phyloP scores from a whole-genome alignment of 495 filamentous ascomycete genomes.

The Penicillium flavigenum region DNA sequence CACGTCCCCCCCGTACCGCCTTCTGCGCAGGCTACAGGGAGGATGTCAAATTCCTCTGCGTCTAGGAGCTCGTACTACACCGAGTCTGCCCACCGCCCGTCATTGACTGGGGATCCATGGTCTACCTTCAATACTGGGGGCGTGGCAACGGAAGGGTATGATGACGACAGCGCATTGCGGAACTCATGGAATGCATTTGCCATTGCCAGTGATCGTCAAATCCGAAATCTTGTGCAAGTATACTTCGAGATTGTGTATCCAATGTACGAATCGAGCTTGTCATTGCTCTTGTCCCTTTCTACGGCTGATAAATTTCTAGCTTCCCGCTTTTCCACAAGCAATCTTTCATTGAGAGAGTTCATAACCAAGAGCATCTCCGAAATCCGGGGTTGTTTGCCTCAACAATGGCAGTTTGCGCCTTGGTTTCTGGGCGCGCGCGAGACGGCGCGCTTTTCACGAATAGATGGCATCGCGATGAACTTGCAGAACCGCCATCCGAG shows the following conservation, averaged over 20 bases:
- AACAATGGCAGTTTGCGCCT: slow-evolving; percentile 50
- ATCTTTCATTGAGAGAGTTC: slow-evolving; percentile 37
- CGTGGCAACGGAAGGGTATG: slow-evolving; percentile 24
- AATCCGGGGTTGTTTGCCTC: slow-evolving; percentile 47
- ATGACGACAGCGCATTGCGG: slow-evolving; percentile 28
- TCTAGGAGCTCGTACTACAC: slow-evolving; percentile 25
- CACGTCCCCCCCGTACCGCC: not conserved
- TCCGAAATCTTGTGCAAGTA: slow-evolving; percentile 38
- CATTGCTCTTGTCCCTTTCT: not conserved
- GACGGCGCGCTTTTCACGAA: slow-evolving; percentile 45
- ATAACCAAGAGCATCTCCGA: slow-evolving; percentile 39
- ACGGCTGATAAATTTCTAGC: slow-evolving; percentile 24
- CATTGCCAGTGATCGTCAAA: slow-evolving; percentile 29
- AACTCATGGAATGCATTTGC: slow-evolving; percentile 37
- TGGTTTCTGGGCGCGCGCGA: slow-evolving; percentile 44
- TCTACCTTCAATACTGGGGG: slow-evolving; percentile 23
- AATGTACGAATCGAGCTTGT: slow-evolving; percentile 22
- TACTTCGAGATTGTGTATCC: slow-evolving; percentile 48
- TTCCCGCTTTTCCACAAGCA: slow-evolving; percentile 52
- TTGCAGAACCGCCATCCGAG: slow-evolving; percentile 36
- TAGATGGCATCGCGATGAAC: slow-evolving; percentile 29
- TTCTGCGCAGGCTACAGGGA: slow-evolving; percentile 8
- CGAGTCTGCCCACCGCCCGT: slow-evolving; percentile 19
- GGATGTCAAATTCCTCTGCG: slow-evolving; percentile 20
- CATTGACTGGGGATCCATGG: slow-evolving; percentile 27